These are phyloP conservation scores for Mycena vulgaris DNA, from an alignment of 768 basidiomycete genomes.

Conservation along the genomic window DNA sequence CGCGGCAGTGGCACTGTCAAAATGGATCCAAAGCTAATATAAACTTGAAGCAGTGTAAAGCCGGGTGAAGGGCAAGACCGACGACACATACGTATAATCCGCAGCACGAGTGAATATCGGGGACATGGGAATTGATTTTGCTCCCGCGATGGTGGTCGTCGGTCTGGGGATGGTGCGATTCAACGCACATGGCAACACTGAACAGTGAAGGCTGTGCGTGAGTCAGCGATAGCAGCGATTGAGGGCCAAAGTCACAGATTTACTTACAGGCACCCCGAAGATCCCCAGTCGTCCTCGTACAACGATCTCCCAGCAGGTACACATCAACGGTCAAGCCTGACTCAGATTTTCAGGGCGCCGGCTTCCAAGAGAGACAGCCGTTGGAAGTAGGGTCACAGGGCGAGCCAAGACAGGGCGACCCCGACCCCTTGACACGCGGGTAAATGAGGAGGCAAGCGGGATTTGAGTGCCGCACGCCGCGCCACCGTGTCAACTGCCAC, in stretches of 20 bases:
- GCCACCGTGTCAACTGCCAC: constrained; percentile 9
- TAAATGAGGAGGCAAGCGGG: not conserved
- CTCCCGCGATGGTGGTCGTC: not conserved
- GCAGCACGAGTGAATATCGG: too few relatives aligned
- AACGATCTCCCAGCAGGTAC: too few relatives aligned
- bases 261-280: not conserved
- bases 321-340: too few relatives aligned
- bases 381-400: too few relatives aligned
- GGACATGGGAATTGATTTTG: not conserved
- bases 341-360: not conserved
- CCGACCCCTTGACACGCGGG: too few relatives aligned
- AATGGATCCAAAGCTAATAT: too few relatives aligned
- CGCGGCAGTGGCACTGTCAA: too few relatives aligned
- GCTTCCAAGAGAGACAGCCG: too few relatives aligned
- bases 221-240: not conserved
- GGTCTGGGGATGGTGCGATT: not conserved
- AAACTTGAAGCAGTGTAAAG: too few relatives aligned
- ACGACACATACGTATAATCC: too few relatives aligned
- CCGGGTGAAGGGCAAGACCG: too few relatives aligned
- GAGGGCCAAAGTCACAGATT: not conserved
- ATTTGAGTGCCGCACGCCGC: not conserved
- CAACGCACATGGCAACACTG: constrained; percentile 10
- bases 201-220: constrained; percentile 9
- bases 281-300: not conserved
- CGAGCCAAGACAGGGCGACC: too few relatives aligned